phyloP scores from a whole-genome alignment of 2,329 filamentous ascomycete genomes.

The Fusarium floridanum region DNA sequence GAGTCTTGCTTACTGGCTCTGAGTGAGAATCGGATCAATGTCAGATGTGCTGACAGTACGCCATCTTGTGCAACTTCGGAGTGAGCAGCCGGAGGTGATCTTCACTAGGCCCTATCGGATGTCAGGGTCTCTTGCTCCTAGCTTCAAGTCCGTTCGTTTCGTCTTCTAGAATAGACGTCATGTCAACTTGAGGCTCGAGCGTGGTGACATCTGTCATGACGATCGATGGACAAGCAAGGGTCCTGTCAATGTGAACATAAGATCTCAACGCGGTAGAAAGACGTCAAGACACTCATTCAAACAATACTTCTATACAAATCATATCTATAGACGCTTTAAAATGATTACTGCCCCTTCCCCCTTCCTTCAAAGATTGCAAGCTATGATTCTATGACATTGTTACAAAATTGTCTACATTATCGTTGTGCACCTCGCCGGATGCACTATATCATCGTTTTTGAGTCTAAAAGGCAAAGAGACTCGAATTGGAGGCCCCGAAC shows the following conservation, averaged over 20 bases:
- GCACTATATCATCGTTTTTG: conserved; percentile 22
- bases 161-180: conserved; percentile 13
- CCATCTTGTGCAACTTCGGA: conserved; percentile 14
- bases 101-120: conserved; percentile 7
- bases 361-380: conserved; percentile 25
- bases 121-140: conserved; percentile 3
- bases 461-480: conserved; percentile 6
- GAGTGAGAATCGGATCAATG: not conserved
- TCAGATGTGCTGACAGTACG: not conserved
- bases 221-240: not conserved
- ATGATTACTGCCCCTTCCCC: conserved; percentile 19
- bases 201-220: conserved; percentile 2
- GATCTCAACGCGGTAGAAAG: not conserved
- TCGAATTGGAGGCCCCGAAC: not conserved
- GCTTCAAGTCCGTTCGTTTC: not conserved
- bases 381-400: conserved; percentile 28
- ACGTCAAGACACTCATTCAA: not conserved
- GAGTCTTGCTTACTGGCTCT: not conserved
- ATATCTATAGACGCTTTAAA: conserved; percentile 42
- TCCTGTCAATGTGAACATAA: not conserved
- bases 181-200: conserved; percentile 19
- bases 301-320: conserved; percentile 14
- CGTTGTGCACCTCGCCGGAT: conserved; percentile 23
- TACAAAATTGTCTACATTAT: conserved; percentile 41
- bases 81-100: conserved; percentile 7